Base-by-base conservation (phyloP, 1,284 basidiomycete genomes). In the Chiua sp. region DNA sequence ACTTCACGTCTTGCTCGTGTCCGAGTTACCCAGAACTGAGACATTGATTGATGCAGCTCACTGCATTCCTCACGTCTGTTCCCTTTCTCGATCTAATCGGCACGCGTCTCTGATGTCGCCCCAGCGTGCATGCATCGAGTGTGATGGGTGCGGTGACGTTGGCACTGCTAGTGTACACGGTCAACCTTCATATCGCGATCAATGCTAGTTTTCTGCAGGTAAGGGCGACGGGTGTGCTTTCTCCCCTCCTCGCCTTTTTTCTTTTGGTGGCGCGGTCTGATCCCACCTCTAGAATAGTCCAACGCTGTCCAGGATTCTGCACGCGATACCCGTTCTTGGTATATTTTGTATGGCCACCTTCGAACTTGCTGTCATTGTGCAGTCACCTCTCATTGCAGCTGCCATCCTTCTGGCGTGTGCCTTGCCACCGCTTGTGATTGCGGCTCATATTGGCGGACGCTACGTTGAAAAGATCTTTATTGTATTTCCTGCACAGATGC, bases 161-260 rank as follows among this genome's bases (percentile, higher is more conserved):
- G 33, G 65, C 63, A 11, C 69, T 76, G n/a, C 46, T 73, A 28
- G 53, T 73, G 10, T 74, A 76, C 39, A 73, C 72, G 2, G 64
- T 76, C 47, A 75, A 63, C 30, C 67, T 73, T 55, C 68, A 75
- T 32, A 52, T 70, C 44, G 57, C 51, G 18, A 49, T 63, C 52
- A 63, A 64, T 26, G 44, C 46, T 20, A 57, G 55, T 13, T 62
- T 68, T 39, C 58, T 74, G 28, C 64, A 44, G 16, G 74, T 70
- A 56, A 62, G 61, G 2, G 7, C 10, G 12, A 23, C 56, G 28
- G 28, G 26, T 46, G 4, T 11, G 20, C 2, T n/a, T 10, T 15
- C 22, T 20, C 37, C 7, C 30, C 49, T 15, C 12, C 33, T 23
- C 57, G 33, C 26, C 12, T 44, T 5, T 6, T 47, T 4, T 7